phyloP scores from a whole-genome alignment of 2,329 filamentous ascomycete species.

The Cladophialophora exuberans region DNA sequence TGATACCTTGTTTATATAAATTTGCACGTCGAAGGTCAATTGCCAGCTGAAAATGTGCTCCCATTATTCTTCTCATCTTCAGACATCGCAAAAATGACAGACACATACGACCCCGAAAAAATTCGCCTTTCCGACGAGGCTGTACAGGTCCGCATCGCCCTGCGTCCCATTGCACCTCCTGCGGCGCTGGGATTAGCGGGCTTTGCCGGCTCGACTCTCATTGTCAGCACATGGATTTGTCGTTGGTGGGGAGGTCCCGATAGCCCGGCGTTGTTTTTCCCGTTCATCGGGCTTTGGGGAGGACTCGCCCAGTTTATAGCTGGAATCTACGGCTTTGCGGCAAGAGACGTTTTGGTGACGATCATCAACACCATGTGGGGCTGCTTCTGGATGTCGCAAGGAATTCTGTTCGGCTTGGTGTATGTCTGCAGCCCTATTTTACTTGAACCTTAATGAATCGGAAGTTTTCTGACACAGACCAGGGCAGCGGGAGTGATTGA shows the following conservation, averaged over 20 bases:
- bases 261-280: neutral
- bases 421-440: neutral
- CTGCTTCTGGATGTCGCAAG: neutral
- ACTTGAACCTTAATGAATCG: neutral
- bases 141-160: neutral
- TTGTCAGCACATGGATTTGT: conserved; percentile 1
- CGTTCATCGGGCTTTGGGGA: neutral
- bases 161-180: neutral
- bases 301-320: neutral
- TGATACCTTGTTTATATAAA: neutral
- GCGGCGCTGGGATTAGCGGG: neutral
- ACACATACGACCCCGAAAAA: neutral
- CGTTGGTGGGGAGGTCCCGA: conserved; percentile 1
- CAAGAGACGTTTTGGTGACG: neutral
- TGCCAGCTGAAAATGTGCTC: too few relatives aligned
- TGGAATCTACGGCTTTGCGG: conserved; percentile 3
- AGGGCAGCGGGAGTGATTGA: neutral
- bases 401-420: neutral
- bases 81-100: neutral
- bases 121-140: neutral
- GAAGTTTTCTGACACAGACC: neutral
- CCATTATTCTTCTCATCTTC: neutral
- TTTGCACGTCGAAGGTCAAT: neutral
- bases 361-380: conserved; percentile 2
- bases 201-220: neutral